phyloP scores from a whole-genome alignment of 2,329 filamentous ascomycete genomes.

The Neofusicoccum ribis region DNA sequence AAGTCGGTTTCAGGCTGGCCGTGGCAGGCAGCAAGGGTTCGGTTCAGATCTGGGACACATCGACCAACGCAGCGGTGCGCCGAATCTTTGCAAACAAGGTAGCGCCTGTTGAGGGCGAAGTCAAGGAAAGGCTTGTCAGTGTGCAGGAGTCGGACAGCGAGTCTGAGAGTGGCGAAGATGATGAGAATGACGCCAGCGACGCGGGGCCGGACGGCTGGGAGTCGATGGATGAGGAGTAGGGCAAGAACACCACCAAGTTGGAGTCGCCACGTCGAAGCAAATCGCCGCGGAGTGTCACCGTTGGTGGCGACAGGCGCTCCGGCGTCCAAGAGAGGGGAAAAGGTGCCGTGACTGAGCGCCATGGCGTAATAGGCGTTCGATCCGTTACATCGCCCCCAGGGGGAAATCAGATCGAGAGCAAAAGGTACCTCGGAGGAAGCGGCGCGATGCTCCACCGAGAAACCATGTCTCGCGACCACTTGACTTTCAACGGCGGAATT shows the following conservation, averaged over 20 bases:
- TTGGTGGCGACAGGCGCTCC: background rate
- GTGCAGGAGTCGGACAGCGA: conserved; percentile 67
- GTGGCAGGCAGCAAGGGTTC: conserved; percentile 93
- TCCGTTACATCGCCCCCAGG: background rate
- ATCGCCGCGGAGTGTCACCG: background rate
- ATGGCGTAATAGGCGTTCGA: conserved; percentile 6
- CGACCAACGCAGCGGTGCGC: conserved; percentile 85
- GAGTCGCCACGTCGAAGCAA: background rate
- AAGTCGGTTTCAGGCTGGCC: conserved; percentile 87
- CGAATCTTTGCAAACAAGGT: conserved; percentile 77
- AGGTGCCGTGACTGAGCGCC: background rate
- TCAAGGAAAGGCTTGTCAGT: conserved; percentile 74
- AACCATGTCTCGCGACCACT: conserved; percentile 5
- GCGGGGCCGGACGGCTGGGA: conserved; percentile 40
- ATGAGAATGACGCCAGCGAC: conserved; percentile 40
- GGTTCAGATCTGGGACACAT: conserved; percentile 94
- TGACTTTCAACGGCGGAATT: conserved; percentile 7
- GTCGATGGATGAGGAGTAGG: conserved; percentile 44
- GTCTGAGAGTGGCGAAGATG: conserved; percentile 51
- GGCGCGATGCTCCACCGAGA: background rate
- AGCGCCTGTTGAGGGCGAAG: conserved; percentile 58
- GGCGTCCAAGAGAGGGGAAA: background rate
- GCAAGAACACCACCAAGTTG: background rate
- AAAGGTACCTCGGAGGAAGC: background rate
- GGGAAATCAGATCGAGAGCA: background rate